Percentiles rank a stretch among this genome's conserved stretches.
Evolutionary conservation across 2,329 filamentous ascomycete genomes (phyloP).

Genomic region (Botrytis cinerea): DNA sequence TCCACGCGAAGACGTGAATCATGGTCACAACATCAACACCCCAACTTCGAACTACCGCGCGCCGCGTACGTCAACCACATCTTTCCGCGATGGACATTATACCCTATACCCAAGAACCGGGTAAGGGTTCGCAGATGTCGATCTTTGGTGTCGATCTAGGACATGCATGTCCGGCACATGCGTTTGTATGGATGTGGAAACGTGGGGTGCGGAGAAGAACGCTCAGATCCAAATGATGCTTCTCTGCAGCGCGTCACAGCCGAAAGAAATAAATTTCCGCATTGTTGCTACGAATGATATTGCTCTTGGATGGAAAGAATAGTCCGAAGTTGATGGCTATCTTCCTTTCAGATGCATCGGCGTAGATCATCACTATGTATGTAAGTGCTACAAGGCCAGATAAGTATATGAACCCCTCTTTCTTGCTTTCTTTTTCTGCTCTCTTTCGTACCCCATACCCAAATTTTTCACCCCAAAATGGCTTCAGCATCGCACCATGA

Average conservation of each 20-base stretch:
- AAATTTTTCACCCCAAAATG: not conserved
- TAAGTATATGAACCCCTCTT: not conserved
- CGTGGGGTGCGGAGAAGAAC: not conserved
- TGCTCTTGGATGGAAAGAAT: not conserved
- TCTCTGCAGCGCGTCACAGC: not conserved
- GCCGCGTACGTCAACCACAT: not conserved
- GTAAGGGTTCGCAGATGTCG: not conserved
- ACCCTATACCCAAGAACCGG: not conserved
- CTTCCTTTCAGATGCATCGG: not conserved
- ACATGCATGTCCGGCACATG: not conserved
- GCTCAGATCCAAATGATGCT: not conserved
- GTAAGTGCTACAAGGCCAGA: not conserved
- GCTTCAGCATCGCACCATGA: not conserved
- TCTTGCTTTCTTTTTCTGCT: not conserved
- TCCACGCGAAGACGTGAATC: not conserved
- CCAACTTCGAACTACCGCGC: not conserved
- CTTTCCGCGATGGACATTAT: not conserved
- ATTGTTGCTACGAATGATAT: not conserved
- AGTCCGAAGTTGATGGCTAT: not conserved
- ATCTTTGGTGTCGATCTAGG: not conserved
- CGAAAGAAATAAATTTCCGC: not conserved
- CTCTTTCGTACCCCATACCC: not conserved
- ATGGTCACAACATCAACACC: not conserved
- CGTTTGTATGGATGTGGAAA: not conserved
- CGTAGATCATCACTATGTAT: not conserved